phyloP scores from a whole-genome alignment of 176 grass and related monocot species.

The Dendrocalamus sinicus region DNA sequence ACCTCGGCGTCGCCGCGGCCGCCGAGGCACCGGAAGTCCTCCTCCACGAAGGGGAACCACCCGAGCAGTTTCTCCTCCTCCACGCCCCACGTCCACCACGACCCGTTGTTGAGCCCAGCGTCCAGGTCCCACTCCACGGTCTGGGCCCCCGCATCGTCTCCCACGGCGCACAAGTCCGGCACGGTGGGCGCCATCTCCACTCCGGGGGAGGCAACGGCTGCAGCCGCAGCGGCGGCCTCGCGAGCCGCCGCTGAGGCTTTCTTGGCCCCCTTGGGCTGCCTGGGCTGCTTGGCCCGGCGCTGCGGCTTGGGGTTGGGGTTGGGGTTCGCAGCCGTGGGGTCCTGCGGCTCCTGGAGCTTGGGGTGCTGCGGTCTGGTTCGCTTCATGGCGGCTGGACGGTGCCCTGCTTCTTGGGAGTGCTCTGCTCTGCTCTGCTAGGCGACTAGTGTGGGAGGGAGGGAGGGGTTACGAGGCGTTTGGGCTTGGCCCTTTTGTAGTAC shows the following conservation, averaged over 20 bases:
- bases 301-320: conserved; percentile 42
- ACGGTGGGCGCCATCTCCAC: conserved; percentile 3
- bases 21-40: conserved; percentile 53
- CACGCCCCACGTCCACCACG: conserved; percentile 72
- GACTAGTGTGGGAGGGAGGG: neutral
- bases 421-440: neutral
- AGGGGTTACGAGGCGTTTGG: neutral
- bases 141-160: neutral
- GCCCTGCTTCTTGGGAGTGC: neutral
- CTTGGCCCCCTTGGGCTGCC: conserved; percentile 45
- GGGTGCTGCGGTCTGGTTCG: conserved; percentile 52
- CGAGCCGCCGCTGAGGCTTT: neutral
- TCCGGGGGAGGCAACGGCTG: neutral
- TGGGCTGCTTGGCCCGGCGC: conserved; percentile 48
- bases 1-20: conserved; percentile 18
- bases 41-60: conserved; percentile 85
- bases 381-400: conserved; percentile 44
- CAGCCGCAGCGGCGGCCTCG: neutral
- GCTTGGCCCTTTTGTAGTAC: conserved; percentile 42
- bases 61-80: conserved; percentile 76
- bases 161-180: conserved; percentile 5
- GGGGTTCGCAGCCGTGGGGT: neutral
- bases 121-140: conserved; percentile 56
- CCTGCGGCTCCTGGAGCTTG: conserved; percentile 33
- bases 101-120: conserved; percentile 34